Evolutionary conservation across 2,329 filamentous ascomycete genomes (phyloP), one percentile per base, ranked within the genome.

Genomic region (Trichoderma koningiopsis): DNA sequence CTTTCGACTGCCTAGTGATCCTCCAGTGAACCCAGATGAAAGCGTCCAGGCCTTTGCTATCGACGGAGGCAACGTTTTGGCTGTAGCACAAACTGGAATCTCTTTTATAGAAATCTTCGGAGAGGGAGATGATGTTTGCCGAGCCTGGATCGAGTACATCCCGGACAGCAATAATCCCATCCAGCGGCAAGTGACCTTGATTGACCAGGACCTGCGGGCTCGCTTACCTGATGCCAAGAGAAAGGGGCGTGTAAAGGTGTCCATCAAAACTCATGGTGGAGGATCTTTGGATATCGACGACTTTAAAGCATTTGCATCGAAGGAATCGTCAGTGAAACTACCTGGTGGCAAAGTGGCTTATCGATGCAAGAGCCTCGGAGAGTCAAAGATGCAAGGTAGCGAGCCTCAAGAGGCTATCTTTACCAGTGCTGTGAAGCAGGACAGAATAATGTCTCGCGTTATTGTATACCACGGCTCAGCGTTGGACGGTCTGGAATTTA

Each of bases 41-140:
- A 94, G 92, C 72, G 87, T 97, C 1, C 93, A 97, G 75, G 92
- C 92, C 0, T 98, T 93, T 89, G 89, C 92, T 0, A 88, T 95
- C 0, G 94, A 97, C 69, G 89, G 89, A 70, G 89, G 90, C 13
- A 91, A 89, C 68, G 87, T 96, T 16, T 82, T 96, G 53, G 85
- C 94, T 22, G 94, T 92, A 52, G 92, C 95, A 3, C 85, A 90
- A 1, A 91, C 93, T 0, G 96, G 95, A 0, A 87, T 98, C 58
- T 90, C 93, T 0, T 97, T 92, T 79, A 84, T 97, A 13, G 95
- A 98, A 79, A 87, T 98, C 10, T 94, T 88, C 74, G 83, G 86
- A 0, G 91, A 94, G 70, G 91, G 89, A n/a, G 93, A 97, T 70
- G 89, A 93, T 53, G 82, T 93, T 19, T 97, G 94, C 77, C 90